Evolutionary conservation across 2,329 filamentous ascomycete genomes (phyloP).

Genomic region (Xylaria polymorpha): DNA sequence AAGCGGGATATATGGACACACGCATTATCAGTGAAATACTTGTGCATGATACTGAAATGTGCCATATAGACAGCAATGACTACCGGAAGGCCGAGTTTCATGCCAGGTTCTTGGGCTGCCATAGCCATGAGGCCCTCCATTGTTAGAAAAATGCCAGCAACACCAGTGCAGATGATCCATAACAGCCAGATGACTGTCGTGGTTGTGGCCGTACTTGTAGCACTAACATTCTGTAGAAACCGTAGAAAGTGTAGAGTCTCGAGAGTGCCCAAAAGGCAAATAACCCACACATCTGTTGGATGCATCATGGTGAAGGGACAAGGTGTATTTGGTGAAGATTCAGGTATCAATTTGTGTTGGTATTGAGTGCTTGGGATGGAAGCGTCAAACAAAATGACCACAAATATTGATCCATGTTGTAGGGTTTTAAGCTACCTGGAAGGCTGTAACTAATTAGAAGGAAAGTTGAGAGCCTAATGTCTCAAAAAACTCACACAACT

Average conservation of each 20-base stretch:
- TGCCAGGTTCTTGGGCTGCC: not conserved
- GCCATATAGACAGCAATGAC: not conserved
- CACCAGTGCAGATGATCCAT: not conserved
- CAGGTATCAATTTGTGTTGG: not conserved
- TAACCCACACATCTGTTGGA: conserved; percentile 5
- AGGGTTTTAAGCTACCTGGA: not conserved
- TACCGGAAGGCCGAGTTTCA: conserved; percentile 10
- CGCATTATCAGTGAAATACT: conserved; percentile 4
- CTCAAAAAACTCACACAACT: not conserved
- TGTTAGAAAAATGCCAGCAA: not conserved
- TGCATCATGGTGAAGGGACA: conserved; percentile 1
- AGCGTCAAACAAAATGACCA: not conserved
- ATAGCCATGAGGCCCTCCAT: conserved; percentile 10
- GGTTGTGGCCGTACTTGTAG: not conserved
- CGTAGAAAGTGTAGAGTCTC: not conserved
- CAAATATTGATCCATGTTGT: not conserved
- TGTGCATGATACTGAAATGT: conserved; percentile 4
- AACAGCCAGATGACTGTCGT: not conserved
- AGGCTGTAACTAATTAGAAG: not conserved
- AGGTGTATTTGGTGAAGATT: not conserved
- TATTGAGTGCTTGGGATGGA: not conserved
- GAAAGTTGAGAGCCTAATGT: not conserved
- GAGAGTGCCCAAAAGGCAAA: conserved; percentile 5
- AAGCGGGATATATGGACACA: conserved; percentile 8
- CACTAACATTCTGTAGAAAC: conserved; percentile 1